phyloP scores from a whole-genome alignment of 2,329 filamentous ascomycete genomes.

The Colletotrichum abscissum region DNA sequence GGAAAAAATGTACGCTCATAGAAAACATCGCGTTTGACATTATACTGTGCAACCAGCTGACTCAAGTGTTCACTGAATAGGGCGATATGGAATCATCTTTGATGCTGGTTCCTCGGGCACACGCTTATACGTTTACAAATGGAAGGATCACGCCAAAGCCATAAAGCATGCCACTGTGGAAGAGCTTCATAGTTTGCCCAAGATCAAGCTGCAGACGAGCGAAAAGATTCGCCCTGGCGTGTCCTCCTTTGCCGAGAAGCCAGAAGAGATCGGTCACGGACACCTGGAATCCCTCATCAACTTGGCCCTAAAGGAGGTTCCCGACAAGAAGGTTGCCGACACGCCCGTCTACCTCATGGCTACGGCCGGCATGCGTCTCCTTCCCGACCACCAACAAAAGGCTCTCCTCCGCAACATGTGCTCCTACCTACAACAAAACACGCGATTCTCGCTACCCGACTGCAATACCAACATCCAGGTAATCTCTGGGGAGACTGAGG shows the following conservation, averaged over 20 bases:
- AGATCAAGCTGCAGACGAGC: slow-evolving; percentile 85
- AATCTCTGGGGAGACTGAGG: slow-evolving; percentile 95
- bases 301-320: slow-evolving; percentile 84
- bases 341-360: slow-evolving; percentile 96
- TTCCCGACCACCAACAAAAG: slow-evolving; percentile 78
- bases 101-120: slow-evolving; percentile 98
- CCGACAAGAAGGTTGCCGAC: slow-evolving; percentile 78
- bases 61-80: slow-evolving; percentile 44
- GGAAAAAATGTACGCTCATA: slow-evolving; percentile 48
- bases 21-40: slow-evolving; percentile 1
- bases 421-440: slow-evolving; percentile 80
- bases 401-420: slow-evolving; percentile 83
- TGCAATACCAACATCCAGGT: slow-evolving; percentile 92
- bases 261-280: slow-evolving; percentile 80
- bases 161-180: slow-evolving; percentile 59
- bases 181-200: slow-evolving; percentile 77
- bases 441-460: slow-evolving; percentile 87
- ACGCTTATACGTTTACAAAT: slow-evolving; percentile 92
- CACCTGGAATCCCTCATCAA: slow-evolving; percentile 84
- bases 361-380: slow-evolving; percentile 92
- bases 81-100: slow-evolving; percentile 90
- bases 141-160: slow-evolving; percentile 81
- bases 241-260: slow-evolving; percentile 86
- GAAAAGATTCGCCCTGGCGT: slow-evolving; percentile 96
- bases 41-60: background rate